These are phyloP conservation scores for Russula abietina DNA, from an alignment of 768 basidiomycete genomes.

Conservation along the genomic window DNA sequence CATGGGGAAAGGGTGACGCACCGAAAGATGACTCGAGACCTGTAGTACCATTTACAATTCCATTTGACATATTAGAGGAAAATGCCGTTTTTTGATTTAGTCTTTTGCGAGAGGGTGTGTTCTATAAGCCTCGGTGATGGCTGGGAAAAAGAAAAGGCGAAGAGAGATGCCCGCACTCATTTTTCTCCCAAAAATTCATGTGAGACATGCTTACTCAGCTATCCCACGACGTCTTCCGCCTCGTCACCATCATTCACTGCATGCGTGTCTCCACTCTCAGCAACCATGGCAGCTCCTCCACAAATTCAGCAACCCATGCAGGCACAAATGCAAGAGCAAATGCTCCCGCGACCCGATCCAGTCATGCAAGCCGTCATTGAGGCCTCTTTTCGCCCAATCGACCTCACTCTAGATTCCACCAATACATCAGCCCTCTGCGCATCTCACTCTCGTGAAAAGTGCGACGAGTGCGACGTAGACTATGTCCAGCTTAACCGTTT, in stretches of 20 bases:
- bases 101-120: constrained; percentile 28
- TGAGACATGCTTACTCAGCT: constrained; percentile 24
- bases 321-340: constrained; percentile 35
- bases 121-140: constrained; percentile 36
- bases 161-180: neutral
- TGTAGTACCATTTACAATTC: constrained; percentile 72
- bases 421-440: constrained; percentile 54
- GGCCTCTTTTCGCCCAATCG: constrained; percentile 55
- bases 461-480: constrained; percentile 66
- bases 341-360: constrained; percentile 56
- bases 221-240: neutral
- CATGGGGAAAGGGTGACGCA: constrained; percentile 8
- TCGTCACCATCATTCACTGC: neutral
- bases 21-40: constrained; percentile 74
- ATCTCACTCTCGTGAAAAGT: constrained; percentile 66
- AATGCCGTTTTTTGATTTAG: constrained; percentile 22
- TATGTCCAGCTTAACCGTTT: constrained; percentile 73
- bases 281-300: constrained; percentile 35
- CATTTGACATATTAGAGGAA: constrained; percentile 79
- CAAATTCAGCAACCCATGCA: constrained; percentile 30
- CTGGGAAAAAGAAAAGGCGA: constrained; percentile 29
- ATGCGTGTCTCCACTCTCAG: neutral
- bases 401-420: constrained; percentile 51
- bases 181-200: constrained; percentile 15
- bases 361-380: constrained; percentile 72